phyloP scores from a whole-genome alignment of 768 basidiomycete species.

The Mycena galericulata region DNA sequence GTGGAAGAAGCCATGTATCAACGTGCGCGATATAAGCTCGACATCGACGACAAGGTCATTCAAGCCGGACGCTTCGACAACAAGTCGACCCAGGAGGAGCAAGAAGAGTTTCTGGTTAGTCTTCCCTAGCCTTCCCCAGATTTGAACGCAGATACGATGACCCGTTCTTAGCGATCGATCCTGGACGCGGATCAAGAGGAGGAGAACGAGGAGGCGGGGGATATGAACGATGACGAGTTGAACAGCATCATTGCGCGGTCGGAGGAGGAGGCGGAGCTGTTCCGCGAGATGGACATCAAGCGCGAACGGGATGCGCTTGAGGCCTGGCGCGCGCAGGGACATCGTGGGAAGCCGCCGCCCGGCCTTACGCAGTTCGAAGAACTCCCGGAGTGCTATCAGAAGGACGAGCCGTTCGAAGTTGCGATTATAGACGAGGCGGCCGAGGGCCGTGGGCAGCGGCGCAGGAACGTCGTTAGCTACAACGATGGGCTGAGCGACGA shows the following conservation, averaged over 20 bases:
- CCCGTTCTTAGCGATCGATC: constrained; percentile 76
- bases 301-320: constrained; percentile 77
- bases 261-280: constrained; percentile 82
- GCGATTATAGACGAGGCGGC: constrained; percentile 70
- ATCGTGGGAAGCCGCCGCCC: constrained; percentile 81
- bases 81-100: constrained; percentile 97
- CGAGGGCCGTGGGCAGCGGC: constrained; percentile 88
- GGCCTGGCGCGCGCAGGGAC: constrained; percentile 77
- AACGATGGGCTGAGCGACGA: constrained; percentile 96
- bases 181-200: constrained; percentile 92
- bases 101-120: constrained; percentile 92
- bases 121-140: constrained; percentile 6
- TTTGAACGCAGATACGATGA: constrained; percentile 23
- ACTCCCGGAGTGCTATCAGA: constrained; percentile 92
- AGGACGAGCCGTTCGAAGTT: constrained; percentile 81
- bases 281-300: constrained; percentile 85
- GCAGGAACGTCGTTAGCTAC: constrained; percentile 88
- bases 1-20: constrained; percentile 99
- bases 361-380: constrained; percentile 89
- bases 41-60: constrained; percentile 99
- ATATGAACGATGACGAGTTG: constrained; percentile 95
- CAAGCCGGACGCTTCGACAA: constrained; percentile 99
- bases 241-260: constrained; percentile 91
- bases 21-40: constrained; percentile 94
- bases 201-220: constrained; percentile 89